Percentiles rank a stretch among this genome's conserved stretches.
Evolutionary conservation across 2,329 filamentous ascomycete species (phyloP).

Genomic region (Scorias spongiosa): DNA sequence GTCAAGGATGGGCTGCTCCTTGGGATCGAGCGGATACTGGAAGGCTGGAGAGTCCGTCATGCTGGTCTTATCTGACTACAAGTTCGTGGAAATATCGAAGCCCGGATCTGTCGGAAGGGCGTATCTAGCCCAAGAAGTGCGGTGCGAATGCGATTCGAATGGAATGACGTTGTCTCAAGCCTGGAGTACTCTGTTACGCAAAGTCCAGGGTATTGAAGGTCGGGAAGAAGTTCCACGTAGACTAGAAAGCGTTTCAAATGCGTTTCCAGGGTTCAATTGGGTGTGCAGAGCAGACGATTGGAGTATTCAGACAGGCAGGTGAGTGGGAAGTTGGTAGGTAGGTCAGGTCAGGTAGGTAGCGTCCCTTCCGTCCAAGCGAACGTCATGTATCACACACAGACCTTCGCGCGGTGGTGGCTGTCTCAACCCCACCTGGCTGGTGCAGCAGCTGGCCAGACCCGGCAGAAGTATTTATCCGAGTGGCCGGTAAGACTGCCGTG

Average conservation of each 20-base stretch:
- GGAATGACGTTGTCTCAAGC: too few relatives aligned
- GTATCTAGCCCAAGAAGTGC: background rate
- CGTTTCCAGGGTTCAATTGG: too few relatives aligned
- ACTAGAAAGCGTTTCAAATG: too few relatives aligned
- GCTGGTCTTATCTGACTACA: slow-evolving; percentile 3
- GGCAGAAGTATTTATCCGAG: background rate
- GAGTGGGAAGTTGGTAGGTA: too few relatives aligned
- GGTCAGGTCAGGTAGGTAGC: too few relatives aligned
- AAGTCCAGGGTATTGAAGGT: too few relatives aligned
- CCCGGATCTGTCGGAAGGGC: too few relatives aligned
- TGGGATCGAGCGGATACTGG: slow-evolving; percentile 44
- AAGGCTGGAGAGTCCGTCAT: slow-evolving; percentile 49
- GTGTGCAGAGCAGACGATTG: too few relatives aligned
- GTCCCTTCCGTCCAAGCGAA: background rate
- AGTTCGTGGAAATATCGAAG: background rate
- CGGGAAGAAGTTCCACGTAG: too few relatives aligned
- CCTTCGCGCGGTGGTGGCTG: background rate
- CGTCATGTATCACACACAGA: background rate
- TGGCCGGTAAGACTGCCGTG: background rate
- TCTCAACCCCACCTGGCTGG: background rate
- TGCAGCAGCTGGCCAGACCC: background rate
- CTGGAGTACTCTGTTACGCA: too few relatives aligned
- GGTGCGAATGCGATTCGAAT: background rate
- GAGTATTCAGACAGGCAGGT: too few relatives aligned
- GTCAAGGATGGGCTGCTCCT: slow-evolving; percentile 51